Base-by-base conservation (phyloP, 2,329 filamentous ascomycete genomes). In the Bipolaris victoriae region DNA sequence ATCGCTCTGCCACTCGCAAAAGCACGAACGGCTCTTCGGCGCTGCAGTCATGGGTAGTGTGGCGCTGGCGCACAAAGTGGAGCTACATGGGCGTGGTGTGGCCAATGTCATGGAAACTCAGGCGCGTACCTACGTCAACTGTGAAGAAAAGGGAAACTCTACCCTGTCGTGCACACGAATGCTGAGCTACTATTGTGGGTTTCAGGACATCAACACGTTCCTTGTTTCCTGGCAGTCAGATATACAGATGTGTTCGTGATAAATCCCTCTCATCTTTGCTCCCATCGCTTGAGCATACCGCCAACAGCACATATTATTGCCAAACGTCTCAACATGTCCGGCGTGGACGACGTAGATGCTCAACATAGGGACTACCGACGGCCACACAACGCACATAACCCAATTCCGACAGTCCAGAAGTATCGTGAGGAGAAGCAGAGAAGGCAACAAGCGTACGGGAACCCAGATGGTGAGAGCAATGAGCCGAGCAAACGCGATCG, bases 351-450 rank as follows among this genome's bases (percentile, higher is more conserved):
- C 49, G 72, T 77, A n/a, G 68, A 78, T 24, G 66, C 63, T 13
- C 61, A 63, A 35, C 69, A 73, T 47, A 74, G 70, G 29, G 70
- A 73, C 57, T 77, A 79, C 68, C 74, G 74, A 46, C 69, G 74
- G 16, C 78, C 79, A 5, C 81, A 82, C 63, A 80, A 76, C 3
- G 69, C 73, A 3, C 73, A 76, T 39, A 75, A 81, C 51, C 76
- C 76, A 18, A 79, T 82, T 35, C 80, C 80, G 2, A 82, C 80
- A 6, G 76, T 82, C 29, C 72, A 78, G 47, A 75, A 74, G 51
- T 82, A 81, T 58, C 76, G 77, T 31, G 72, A 82, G 58, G 80
- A 81, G 65, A 79, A 82, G 67, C 69, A 79, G 46, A 68, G 75
- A 15, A 75, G 79, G 22, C 69, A 76, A 40, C 77, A 76, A 16